Evolutionary conservation across 257 asterid species (phyloP), one percentile per base, ranked within the genome.

Genomic region (Avicennia marina): DNA sequence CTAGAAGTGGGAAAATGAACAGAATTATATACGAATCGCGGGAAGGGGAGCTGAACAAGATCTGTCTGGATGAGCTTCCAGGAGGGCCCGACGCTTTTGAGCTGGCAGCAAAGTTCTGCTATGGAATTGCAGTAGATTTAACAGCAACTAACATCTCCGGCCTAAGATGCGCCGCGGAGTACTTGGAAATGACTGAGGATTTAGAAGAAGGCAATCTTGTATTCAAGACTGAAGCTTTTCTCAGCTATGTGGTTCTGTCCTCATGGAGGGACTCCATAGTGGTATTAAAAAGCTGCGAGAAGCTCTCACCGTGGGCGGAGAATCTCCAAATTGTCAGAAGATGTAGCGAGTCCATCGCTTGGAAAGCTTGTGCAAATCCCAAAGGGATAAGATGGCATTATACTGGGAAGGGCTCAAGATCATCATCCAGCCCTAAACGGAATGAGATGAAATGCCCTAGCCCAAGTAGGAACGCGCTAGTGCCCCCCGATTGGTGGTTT

Each of bases 331-430:
- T 91, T 21, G 96, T 91, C 4, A 51, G 98, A 18, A 73, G 96
- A 54, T 91, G 95, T 53, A 83, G 98, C 29, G 98, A 91, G 68
- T 91, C 98, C 0, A 91, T 91, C 12, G 98, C 98, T 0, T 91
- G 96, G 98, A 91, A 91, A 58, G 95, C 98, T 40, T 88, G 98
- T 50, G 94, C 98, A 2, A 91, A 91, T 52, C 98, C 98, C 0
- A 91, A 88, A 56, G 98, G 98, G 1, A 91, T 91, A 54, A 74
- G 78, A 66, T 91, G 98, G 98, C 98, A 85, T 11, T 87, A 87
- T 34, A 87, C 98, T 0, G 96, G 96, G 11, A 77, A 70, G 58
- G 72, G 77, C 15, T 65, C 63, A 0, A 76, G 85, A n/a, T 64
- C 82, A 0, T 81, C 61, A 16, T 84, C 97, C 3, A 90, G 96